Evolutionary conservation across 2,329 filamentous ascomycete genomes (phyloP).

Genomic region (Zalaria sp.): DNA sequence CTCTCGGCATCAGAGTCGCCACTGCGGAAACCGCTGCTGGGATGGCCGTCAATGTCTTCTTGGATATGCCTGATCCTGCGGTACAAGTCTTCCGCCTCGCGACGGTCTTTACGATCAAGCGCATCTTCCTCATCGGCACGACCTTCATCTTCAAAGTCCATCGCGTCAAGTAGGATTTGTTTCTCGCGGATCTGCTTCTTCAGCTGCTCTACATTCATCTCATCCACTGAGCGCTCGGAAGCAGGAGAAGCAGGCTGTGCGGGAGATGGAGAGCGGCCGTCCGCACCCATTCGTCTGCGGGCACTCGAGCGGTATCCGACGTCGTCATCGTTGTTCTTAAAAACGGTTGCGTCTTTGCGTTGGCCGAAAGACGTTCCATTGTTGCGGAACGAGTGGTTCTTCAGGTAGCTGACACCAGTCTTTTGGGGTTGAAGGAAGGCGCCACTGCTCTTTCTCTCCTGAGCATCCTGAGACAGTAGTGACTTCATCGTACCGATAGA

Average conservation of each 20-base stretch:
- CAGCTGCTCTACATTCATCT: constrained; percentile 73
- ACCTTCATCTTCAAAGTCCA: constrained; percentile 91
- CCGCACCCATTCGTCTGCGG: constrained; percentile 60
- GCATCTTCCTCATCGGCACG: constrained; percentile 81
- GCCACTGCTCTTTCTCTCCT: constrained; percentile 75
- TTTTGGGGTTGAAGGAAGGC: constrained; percentile 85
- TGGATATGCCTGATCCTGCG: constrained; percentile 81
- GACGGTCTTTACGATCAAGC: constrained; percentile 76
- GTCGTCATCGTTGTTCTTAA: constrained; percentile 87
- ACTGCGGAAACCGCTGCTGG: constrained; percentile 55
- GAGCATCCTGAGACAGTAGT: constrained; percentile 77
- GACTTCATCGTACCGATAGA: constrained; percentile 89
- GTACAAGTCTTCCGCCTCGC: constrained; percentile 88
- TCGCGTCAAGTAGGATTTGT: constrained; percentile 84
- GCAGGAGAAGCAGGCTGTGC: constrained; percentile 52
- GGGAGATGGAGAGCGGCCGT: constrained; percentile 61
- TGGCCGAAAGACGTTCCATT: constrained; percentile 39
- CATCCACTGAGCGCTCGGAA: constrained; percentile 56
- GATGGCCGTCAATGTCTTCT: constrained; percentile 86
- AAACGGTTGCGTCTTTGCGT: constrained; percentile 90
- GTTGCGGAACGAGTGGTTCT: constrained; percentile 75
- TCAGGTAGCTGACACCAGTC: constrained; percentile 96
- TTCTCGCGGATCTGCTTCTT: constrained; percentile 89
- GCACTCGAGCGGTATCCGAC: constrained; percentile 83
- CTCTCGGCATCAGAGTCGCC: constrained; percentile 81